Evolutionary conservation across 208 protist species (phyloP).

Genomic region (Phytomonas francai): DNA sequence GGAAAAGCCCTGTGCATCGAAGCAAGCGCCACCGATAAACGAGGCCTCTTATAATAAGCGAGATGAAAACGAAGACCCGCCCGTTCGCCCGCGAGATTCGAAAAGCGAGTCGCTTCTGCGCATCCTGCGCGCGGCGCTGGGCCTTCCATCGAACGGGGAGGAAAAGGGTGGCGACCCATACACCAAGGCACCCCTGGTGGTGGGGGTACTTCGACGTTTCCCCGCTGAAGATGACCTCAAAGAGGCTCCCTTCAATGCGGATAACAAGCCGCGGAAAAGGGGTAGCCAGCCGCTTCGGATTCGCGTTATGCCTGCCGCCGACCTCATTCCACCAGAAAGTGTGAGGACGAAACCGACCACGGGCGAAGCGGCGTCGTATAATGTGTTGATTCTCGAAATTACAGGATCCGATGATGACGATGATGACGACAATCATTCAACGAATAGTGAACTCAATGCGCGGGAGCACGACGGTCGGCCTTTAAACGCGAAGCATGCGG

Average conservation of each 20-base stretch:
- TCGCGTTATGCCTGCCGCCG: constrained; percentile 18
- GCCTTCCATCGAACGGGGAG: constrained; percentile 6
- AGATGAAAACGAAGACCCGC: too few species aligned
- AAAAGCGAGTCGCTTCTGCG: too few species aligned
- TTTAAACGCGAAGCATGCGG: constrained; percentile 12
- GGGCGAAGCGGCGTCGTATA: too few species aligned
- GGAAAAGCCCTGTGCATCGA: too few species aligned
- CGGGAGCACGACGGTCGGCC: background rate
- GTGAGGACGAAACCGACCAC: too few species aligned
- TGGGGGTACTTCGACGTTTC: constrained; percentile 28
- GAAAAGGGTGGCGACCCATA: too few species aligned
- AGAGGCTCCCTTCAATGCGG: background rate
- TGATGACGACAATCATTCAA: background rate
- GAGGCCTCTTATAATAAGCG: too few species aligned
- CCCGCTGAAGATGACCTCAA: background rate
- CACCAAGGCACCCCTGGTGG: constrained; percentile 20
- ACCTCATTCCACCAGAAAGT: background rate
- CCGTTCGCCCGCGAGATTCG: too few species aligned
- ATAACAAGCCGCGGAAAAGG: background rate
- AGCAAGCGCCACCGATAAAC: too few species aligned
- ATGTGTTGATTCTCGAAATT: too few species aligned
- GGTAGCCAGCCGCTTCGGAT: constrained; percentile 13
- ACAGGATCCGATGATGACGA: too few species aligned
- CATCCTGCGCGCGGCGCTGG: constrained; percentile 14
- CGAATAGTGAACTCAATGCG: too few species aligned